Percentiles rank a stretch among this genome's conserved stretches.
Conservation (phyloP, 306 rosid genomes). For the Begonia loranthoides region DNA sequence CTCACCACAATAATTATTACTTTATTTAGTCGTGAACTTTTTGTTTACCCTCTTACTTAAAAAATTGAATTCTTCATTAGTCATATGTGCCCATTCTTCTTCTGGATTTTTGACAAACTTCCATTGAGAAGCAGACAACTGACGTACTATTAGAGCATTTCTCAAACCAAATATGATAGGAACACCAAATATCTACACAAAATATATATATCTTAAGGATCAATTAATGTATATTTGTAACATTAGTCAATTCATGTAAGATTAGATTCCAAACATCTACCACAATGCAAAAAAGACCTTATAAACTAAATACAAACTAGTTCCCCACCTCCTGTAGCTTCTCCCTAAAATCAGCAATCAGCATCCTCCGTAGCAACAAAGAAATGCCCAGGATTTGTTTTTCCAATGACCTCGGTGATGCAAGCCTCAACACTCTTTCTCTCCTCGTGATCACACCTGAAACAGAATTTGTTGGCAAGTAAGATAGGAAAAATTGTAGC, state of each 20-base stretch:
- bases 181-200: constrained; percentile 62
- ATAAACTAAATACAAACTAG: neutral
- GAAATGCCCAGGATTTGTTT: constrained; percentile 62
- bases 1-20: constrained; percentile 17
- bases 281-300: neutral
- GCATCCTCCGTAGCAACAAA: constrained; percentile 68
- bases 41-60: constrained; percentile 18
- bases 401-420: constrained; percentile 51
- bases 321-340: constrained; percentile 44
- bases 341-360: constrained; percentile 41
- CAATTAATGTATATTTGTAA: neutral
- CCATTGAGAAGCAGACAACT: constrained; percentile 43
- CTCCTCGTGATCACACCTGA: constrained; percentile 61
- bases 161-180: constrained; percentile 59
- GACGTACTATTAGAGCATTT: constrained; percentile 57
- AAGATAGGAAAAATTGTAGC: constrained; percentile 1
- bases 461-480: constrained; percentile 8
- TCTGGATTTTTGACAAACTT: constrained; percentile 48
- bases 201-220: neutral
- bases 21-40: constrained; percentile 14
- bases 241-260: constrained; percentile 1
- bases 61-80: constrained; percentile 24
- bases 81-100: constrained; percentile 48
- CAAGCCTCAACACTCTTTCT: constrained; percentile 40
- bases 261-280: neutral